Evolutionary conservation across 2,329 filamentous ascomycete species (phyloP), one percentile per base, ranked within the genome.

Genomic region (Aureobasidium sp.): DNA sequence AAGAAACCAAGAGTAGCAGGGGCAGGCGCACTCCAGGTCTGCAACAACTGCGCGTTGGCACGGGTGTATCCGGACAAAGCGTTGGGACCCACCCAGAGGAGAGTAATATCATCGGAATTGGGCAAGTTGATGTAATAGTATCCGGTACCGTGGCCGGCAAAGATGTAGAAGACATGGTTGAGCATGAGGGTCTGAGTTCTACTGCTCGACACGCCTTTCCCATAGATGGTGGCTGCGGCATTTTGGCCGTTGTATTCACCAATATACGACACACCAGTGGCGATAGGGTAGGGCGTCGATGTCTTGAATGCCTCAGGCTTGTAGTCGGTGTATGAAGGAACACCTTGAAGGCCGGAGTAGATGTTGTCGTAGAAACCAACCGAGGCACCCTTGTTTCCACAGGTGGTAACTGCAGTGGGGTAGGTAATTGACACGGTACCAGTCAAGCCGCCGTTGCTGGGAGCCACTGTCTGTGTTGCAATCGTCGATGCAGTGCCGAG

Each of bases 21-120:
- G 1, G 44, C 41, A 5, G 45, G 32, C 6, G 30, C 27, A 24
- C 52, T 40, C 16, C 6, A 57, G n/a, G 16, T 30, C 7, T 48
- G 34, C 6, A 42, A 22, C 16, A 57, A 6, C 2, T 70, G 44
- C 0, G 57, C 51, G 6, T 59, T 59, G 6, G 55, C 29, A 10
- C 57, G 41, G 4, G 51, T 61, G 56, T 58, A 62, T 6, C 61
- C 61, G 1, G 52, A 54, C 34, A 60, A 55, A 2, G 61, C 61
- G 14, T 56, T 57, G 16, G 55, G 12, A 6, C 61, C 62, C 8
- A 64, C 21, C 63, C 62, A 64, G 16, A 63, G 34, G 2, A 63
- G 42, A 1, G 57, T 56, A 19, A 62, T 58, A 24, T 64, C 61
- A 22, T 64, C 62, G n/a, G 56, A 53, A 10, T 50, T 41, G 2